phyloP scores from a whole-genome alignment of 306 rosid genomes.

The Malus sieversii region DNA sequence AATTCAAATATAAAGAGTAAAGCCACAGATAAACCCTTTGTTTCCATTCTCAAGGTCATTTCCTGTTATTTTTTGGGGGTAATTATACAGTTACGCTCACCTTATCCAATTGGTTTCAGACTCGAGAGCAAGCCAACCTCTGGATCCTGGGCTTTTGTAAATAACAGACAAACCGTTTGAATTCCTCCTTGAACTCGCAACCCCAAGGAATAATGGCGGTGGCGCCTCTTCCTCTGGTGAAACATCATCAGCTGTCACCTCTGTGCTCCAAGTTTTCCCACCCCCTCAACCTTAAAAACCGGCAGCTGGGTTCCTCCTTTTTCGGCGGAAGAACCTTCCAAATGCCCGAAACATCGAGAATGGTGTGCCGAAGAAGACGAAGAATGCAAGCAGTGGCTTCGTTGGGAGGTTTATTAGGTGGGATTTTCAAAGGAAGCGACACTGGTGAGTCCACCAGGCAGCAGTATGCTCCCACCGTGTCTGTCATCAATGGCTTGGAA shows the following conservation, averaged over 20 bases:
- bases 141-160: background rate
- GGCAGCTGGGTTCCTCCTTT: slow-evolving; percentile 21
- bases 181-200: background rate
- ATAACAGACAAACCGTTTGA: background rate
- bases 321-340: slow-evolving; percentile 22
- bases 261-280: slow-evolving; percentile 26
- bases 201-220: slow-evolving; percentile 32
- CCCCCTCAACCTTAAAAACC: slow-evolving; percentile 14
- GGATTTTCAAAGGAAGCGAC: slow-evolving; percentile 72
- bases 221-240: slow-evolving; percentile 28
- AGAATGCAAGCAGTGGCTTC: slow-evolving; percentile 41
- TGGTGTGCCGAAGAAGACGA: slow-evolving; percentile 5
- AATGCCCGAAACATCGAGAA: slow-evolving; percentile 17
- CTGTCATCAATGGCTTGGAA: slow-evolving; percentile 54
- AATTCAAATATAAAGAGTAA: no score
- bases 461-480: slow-evolving; percentile 61
- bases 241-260: slow-evolving; percentile 35
- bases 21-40: no score
- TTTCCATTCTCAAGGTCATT: no score
- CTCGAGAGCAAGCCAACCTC: background rate
- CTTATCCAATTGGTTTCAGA: background rate
- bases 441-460: slow-evolving; percentile 82
- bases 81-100: background rate
- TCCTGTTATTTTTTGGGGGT: background rate
- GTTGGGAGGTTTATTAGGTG: slow-evolving; percentile 78